phyloP scores from a whole-genome alignment of 768 basidiomycete genomes.

The Lentinula sp. region DNA sequence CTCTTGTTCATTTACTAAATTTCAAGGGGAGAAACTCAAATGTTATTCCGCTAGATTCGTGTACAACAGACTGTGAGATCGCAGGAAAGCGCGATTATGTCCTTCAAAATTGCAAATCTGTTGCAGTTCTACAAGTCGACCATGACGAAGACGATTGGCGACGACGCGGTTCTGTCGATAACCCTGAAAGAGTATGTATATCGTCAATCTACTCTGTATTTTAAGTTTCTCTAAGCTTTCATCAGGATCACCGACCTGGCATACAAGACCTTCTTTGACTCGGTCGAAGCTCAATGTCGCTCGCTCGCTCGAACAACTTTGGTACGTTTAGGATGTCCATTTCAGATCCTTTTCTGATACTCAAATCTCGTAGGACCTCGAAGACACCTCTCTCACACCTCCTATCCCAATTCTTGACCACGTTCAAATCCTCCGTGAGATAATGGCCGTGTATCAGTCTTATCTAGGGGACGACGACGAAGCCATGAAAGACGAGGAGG shows the following conservation, averaged over 20 bases:
- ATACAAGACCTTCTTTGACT: conserved; percentile 82
- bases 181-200: conserved; percentile 71
- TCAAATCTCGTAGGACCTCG: conserved; percentile 40
- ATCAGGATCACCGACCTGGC: conserved; percentile 73
- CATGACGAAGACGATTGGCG: conserved; percentile 88
- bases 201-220: neutral
- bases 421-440: conserved; percentile 76
- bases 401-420: conserved; percentile 80
- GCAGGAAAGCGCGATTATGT: conserved; percentile 88
- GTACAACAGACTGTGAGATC: conserved; percentile 91
- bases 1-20: neutral
- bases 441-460: conserved; percentile 84
- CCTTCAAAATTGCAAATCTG: conserved; percentile 92
- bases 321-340: conserved; percentile 27
- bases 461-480: conserved; percentile 71
- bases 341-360: neutral
- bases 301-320: conserved; percentile 47
- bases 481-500: conserved; percentile 28
- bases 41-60: conserved; percentile 46
- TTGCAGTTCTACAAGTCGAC: conserved; percentile 91
- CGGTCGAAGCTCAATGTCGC: conserved; percentile 80
- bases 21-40: neutral
- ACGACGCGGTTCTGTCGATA: conserved; percentile 68
- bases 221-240: neutral
- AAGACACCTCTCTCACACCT: conserved; percentile 67